Percentiles rank a stretch among this genome's conserved stretches.
Evolutionary conservation across 441 rosid species (phyloP).

Genomic region (Flueggea neowawraea): DNA sequence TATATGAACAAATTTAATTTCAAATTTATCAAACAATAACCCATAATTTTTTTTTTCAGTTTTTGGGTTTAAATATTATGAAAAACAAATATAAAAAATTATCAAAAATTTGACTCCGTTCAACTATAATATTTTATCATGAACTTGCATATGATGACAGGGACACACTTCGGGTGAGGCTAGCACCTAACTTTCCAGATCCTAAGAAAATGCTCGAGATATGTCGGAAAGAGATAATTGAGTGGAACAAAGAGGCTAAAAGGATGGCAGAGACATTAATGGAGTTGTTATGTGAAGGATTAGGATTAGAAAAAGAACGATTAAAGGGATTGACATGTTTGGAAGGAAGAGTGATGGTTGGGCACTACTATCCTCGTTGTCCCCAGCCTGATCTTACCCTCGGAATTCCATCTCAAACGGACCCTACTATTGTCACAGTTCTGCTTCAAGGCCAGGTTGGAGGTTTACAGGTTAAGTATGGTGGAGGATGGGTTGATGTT

Average conservation of each 20-base stretch:
- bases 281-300: conserved; percentile 45
- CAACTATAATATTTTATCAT: too few relatives aligned
- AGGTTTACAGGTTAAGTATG: conserved; percentile 47
- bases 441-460: conserved; percentile 40
- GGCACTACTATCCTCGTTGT: conserved; percentile 46
- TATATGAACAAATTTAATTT: too few relatives aligned
- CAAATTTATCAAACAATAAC: too few relatives aligned
- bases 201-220: conserved; percentile 36
- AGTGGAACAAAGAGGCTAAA: conserved; percentile 31
- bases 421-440: conserved; percentile 43
- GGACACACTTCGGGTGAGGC: conserved; percentile 47
- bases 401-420: conserved; percentile 41
- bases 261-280: conserved; percentile 30
- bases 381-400: conserved; percentile 51
- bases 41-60: too few relatives aligned
- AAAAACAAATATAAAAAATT: too few relatives aligned
- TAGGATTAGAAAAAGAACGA: conserved; percentile 26
- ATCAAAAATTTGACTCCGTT: too few relatives aligned
- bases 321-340: conserved; percentile 35
- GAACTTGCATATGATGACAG: conserved; percentile 9
- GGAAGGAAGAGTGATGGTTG: conserved; percentile 39
- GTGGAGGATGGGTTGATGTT: conserved; percentile 40
- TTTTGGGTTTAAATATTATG: too few relatives aligned
- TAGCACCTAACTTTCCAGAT: conserved; percentile 21
- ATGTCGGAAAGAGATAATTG: conserved; percentile 33